Conservation (phyloP, 2,329 filamentous ascomycete species). For the Ceratocystis colombiana region DNA sequence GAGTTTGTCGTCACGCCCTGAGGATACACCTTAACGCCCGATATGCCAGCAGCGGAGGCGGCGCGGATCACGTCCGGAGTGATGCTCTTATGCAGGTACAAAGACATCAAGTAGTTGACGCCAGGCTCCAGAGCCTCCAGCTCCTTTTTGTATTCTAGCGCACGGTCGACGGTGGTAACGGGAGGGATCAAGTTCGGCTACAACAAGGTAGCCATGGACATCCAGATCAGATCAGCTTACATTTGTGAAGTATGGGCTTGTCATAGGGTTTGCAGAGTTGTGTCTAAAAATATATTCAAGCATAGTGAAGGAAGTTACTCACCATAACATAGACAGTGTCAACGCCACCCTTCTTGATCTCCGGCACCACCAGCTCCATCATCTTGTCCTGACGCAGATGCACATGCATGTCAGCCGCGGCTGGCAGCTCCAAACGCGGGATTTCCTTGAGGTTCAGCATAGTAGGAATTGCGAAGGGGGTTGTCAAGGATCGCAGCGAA, state of each 20-base stretch:
- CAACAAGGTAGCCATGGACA: not conserved
- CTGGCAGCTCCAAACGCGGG: slow-evolving; percentile 45
- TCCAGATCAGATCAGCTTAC: slow-evolving; percentile 17
- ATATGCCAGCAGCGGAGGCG: slow-evolving; percentile 61
- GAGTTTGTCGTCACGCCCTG: slow-evolving; percentile 56
- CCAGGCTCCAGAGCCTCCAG: slow-evolving; percentile 51
- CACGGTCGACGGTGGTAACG: slow-evolving; percentile 47
- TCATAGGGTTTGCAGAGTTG: not conserved
- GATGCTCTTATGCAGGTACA: slow-evolving; percentile 54
- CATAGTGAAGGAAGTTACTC: not conserved
- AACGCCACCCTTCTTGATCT: slow-evolving; percentile 50
- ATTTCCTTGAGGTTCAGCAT: slow-evolving; percentile 33
- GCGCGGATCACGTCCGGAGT: slow-evolving; percentile 61
- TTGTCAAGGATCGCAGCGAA: not conserved
- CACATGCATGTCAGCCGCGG: slow-evolving; percentile 59
- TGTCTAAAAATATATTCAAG: not conserved
- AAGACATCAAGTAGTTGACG: slow-evolving; percentile 63
- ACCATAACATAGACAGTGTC: slow-evolving; percentile 47
- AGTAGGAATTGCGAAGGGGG: not conserved
- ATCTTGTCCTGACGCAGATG: slow-evolving; percentile 59
- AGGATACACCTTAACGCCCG: slow-evolving; percentile 63
- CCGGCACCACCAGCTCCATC: slow-evolving; percentile 47
- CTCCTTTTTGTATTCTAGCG: slow-evolving; percentile 54
- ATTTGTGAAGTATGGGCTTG: not conserved
- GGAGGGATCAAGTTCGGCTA: slow-evolving; percentile 38